Percentiles rank a stretch among this genome's conserved stretches.
These are phyloP conservation scores for Hamamelis virginiana DNA, from an alignment of 164 flowering plant species.

Conservation along the genomic window DNA sequence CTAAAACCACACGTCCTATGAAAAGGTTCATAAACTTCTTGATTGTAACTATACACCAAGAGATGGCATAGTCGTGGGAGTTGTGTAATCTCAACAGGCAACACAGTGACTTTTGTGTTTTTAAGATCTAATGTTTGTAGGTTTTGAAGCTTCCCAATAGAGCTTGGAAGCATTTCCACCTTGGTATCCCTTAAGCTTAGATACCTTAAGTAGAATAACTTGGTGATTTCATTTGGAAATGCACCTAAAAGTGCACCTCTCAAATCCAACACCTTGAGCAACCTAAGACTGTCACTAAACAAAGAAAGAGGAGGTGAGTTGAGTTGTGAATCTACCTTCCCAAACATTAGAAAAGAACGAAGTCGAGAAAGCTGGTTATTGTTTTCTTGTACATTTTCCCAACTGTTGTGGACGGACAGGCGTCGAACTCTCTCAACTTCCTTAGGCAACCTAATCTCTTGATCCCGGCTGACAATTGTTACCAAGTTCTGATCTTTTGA, in stretches of 20 bases:
- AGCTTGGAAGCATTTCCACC: too few species aligned
- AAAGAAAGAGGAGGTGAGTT: not conserved
- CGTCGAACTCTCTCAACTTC: constrained; percentile 19
- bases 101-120: too few species aligned
- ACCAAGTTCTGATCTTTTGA: too few species aligned
- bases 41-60: constrained; percentile 17
- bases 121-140: constrained; percentile 36
- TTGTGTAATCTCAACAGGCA: constrained; percentile 1
- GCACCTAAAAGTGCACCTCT: too few species aligned
- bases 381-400: too few species aligned
- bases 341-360: constrained; percentile 16
- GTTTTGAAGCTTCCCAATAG: constrained; percentile 31
- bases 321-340: not conserved
- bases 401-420: constrained; percentile 15
- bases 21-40: constrained; percentile 9
- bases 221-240: too few species aligned
- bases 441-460: too few species aligned
- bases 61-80: constrained; percentile 11
- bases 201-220: too few species aligned
- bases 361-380: not conserved
- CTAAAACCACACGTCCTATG: constrained; percentile 22
- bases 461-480: too few species aligned
- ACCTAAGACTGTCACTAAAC: not conserved
- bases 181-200: too few species aligned
- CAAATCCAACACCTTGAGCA: too few species aligned